These are phyloP conservation scores for Fusarium haematococcum DNA, from an alignment of 2,329 filamentous ascomycete species.

Conservation along the genomic window DNA sequence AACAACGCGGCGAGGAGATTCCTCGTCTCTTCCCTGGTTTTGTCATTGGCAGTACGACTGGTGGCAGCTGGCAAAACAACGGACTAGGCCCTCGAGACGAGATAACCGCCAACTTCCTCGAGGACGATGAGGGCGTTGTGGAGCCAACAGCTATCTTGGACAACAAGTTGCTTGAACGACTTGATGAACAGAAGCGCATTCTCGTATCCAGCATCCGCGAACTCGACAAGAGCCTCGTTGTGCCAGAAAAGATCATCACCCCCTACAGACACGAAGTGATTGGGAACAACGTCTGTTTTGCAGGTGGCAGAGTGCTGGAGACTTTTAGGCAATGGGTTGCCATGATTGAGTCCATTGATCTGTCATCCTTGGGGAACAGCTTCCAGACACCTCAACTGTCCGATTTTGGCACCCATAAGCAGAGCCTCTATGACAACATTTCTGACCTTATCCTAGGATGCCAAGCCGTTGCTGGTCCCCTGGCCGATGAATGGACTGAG, in stretches of 20 bases:
- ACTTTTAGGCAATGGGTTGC: constrained; percentile 91
- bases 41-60: constrained; percentile 83
- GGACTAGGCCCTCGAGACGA: constrained; percentile 74
- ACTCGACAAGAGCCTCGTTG: constrained; percentile 83
- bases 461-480: constrained; percentile 89
- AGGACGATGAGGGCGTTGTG: constrained; percentile 78
- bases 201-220: constrained; percentile 88
- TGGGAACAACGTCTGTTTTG: constrained; percentile 83
- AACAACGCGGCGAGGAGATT: constrained; percentile 93
- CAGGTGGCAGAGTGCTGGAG: constrained; percentile 84
- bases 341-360: constrained; percentile 90
- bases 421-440: constrained; percentile 92
- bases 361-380: constrained; percentile 80
- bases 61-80: constrained; percentile 90
- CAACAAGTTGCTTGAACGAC: constrained; percentile 78
- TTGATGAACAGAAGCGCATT: constrained; percentile 88
- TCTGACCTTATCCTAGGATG: constrained; percentile 89
- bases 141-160: constrained; percentile 84
- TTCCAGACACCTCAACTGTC: constrained; percentile 87
- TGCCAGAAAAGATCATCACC: constrained; percentile 85
- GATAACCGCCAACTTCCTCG: constrained; percentile 84
- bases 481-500: constrained; percentile 96
- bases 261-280: constrained; percentile 82
- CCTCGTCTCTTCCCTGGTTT: constrained; percentile 95
- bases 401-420: constrained; percentile 92